Evolutionary conservation across 169 alveolate genomes (phyloP).

Genomic region (Cryptosporidium muris): DNA sequence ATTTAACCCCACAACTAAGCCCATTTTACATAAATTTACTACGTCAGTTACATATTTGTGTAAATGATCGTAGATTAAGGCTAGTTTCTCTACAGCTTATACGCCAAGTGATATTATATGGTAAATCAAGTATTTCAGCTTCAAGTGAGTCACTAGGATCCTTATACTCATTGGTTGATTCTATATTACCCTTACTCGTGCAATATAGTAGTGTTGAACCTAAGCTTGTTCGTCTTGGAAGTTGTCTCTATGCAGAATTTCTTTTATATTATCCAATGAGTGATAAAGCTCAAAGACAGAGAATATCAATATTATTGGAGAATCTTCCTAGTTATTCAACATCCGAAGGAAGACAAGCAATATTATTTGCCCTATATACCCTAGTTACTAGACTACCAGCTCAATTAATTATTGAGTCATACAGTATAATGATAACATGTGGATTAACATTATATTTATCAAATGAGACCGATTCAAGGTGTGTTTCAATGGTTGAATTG

Average conservation of each 20-base stretch:
- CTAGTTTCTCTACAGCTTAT: slow-evolving; percentile 40
- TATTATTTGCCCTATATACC: slow-evolving; percentile 32
- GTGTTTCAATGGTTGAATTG: slow-evolving; percentile 1
- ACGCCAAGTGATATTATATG: slow-evolving; percentile 42
- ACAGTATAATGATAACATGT: slow-evolving; percentile 28
- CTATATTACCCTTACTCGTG: slow-evolving; percentile 25
- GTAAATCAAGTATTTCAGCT: slow-evolving; percentile 18
- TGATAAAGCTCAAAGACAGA: slow-evolving; percentile 28
- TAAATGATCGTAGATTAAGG: slow-evolving; percentile 52
- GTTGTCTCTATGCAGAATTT: slow-evolving; percentile 34
- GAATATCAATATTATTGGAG: slow-evolving; percentile 45
- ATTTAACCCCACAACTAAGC: not conserved
- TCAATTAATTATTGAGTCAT: slow-evolving; percentile 26
- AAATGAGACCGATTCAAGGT: slow-evolving; percentile 29
- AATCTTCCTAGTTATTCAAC: slow-evolving; percentile 56
- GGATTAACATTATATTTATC: slow-evolving; percentile 47
- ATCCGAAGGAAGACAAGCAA: slow-evolving; percentile 52
- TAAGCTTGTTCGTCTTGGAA: slow-evolving; percentile 45
- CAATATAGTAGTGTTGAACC: slow-evolving; percentile 57
- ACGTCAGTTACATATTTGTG: slow-evolving; percentile 35
- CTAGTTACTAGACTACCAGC: slow-evolving; percentile 26
- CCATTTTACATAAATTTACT: slow-evolving; percentile 23
- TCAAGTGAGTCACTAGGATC: slow-evolving; percentile 67
- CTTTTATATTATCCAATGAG: slow-evolving; percentile 59
- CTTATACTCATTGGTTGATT: slow-evolving; percentile 45